A percentile compares a stretch with the other conserved stretches of the same genome.
Evolutionary conservation across 179 eudicot genomes (phyloP).

Genomic region (Amaranthus tricolor): DNA sequence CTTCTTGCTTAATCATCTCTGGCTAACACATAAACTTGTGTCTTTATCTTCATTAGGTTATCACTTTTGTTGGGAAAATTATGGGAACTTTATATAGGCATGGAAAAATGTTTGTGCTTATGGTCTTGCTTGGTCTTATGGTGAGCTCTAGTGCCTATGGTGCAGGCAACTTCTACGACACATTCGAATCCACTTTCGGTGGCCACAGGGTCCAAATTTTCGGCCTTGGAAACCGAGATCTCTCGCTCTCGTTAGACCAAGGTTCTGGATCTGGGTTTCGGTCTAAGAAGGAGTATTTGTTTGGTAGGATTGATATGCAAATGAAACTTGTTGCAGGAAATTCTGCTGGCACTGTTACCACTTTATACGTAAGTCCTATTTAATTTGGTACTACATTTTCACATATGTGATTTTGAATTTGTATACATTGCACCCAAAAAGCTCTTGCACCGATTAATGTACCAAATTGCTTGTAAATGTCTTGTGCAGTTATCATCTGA

Average conservation of each 20-base stretch:
- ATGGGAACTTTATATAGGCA: slow-evolving; percentile 9
- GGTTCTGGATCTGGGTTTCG: slow-evolving; percentile 30
- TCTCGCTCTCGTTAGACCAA: slow-evolving; percentile 25
- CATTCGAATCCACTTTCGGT: slow-evolving; percentile 34
- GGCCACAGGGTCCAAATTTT: slow-evolving; percentile 15
- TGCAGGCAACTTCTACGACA: slow-evolving; percentile 22
- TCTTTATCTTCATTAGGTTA: too few species aligned
- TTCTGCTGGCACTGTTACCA: slow-evolving; percentile 35
- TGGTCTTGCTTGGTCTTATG: slow-evolving; percentile 20
- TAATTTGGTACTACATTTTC: neutral
- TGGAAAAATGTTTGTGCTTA: neutral
- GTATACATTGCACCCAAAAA: too few species aligned
- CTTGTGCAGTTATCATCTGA: slow-evolving; percentile 29
- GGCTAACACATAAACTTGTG: too few species aligned
- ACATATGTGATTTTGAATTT: neutral
- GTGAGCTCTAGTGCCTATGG: slow-evolving; percentile 7
- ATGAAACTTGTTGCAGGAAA: slow-evolving; percentile 32
- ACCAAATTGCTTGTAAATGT: neutral
- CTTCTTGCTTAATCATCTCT: too few species aligned
- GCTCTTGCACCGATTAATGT: neutral
- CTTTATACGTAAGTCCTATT: slow-evolving; percentile 21
- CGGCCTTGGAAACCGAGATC: neutral
- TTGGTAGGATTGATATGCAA: slow-evolving; percentile 35
- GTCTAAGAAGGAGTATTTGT: slow-evolving; percentile 32
- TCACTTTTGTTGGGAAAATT: neutral